Conservation (phyloP, 2,329 filamentous ascomycete species). For the Aureobasidium subglaciale region DNA sequence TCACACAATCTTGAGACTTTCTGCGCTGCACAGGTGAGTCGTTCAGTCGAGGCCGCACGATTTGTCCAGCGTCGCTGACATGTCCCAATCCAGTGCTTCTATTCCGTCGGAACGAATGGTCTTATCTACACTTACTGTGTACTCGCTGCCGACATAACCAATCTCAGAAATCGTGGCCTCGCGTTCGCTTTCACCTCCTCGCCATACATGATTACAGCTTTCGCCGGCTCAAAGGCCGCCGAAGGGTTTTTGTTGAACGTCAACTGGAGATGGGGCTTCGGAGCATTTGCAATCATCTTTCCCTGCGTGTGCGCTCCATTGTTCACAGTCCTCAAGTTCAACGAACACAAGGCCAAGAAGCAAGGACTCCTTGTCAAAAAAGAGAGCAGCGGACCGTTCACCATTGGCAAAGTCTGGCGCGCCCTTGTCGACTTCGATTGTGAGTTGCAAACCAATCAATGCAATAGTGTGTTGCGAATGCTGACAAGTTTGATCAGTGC, state of each 20-base stretch:
- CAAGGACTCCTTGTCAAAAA: constrained; percentile 42
- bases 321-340: constrained; percentile 49
- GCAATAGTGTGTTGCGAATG: not conserved
- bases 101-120: constrained; percentile 52
- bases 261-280: constrained; percentile 60
- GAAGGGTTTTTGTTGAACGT: constrained; percentile 20
- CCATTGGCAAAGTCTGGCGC: constrained; percentile 40
- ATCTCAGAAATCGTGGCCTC: constrained; percentile 56
- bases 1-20: constrained; percentile 55
- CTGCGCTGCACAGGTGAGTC: constrained; percentile 46
- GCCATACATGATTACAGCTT: constrained; percentile 61
- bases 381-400: constrained; percentile 42
- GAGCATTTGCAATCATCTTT: constrained; percentile 57
- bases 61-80: constrained; percentile 12
- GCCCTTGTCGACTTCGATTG: constrained; percentile 58
- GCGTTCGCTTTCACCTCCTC: constrained; percentile 56
- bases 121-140: constrained; percentile 50
- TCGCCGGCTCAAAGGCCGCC: constrained; percentile 31
- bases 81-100: constrained; percentile 48
- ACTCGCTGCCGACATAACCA: constrained; percentile 61
- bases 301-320: constrained; percentile 57
- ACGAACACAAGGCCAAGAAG: constrained; percentile 53
- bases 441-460: constrained; percentile 29
- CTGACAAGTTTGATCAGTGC: constrained; percentile 27
- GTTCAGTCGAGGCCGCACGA: constrained; percentile 8